Conservation (phyloP, 257 asterid genomes). For the Fraxinus excelsior region DNA sequence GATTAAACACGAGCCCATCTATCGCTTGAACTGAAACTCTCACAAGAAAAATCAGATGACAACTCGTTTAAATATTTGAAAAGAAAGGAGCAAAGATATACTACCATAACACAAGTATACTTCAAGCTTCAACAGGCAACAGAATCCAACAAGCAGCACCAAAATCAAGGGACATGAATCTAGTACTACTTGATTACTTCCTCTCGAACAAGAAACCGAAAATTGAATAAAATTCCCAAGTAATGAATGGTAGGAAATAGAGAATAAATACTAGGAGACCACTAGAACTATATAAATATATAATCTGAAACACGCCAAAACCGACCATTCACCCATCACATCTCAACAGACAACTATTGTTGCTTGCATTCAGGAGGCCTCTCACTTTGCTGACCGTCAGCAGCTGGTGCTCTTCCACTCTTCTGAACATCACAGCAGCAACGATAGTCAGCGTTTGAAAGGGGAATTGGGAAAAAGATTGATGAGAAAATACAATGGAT, state of each 20-base stretch:
- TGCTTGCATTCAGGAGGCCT: slow-evolving; percentile 92
- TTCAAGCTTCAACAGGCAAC: background rate
- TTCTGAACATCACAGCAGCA: slow-evolving; percentile 39
- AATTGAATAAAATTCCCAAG: too few species aligned
- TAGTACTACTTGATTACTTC: background rate
- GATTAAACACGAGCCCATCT: too few species aligned
- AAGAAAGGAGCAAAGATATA: background rate
- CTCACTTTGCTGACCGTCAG: slow-evolving; percentile 71
- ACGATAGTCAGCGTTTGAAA: too few species aligned
- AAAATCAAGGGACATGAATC: background rate
- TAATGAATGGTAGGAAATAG: too few species aligned
- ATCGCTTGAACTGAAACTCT: background rate
- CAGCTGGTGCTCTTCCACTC: slow-evolving; percentile 54
- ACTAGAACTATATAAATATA: too few species aligned
- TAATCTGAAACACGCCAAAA: too few species aligned
- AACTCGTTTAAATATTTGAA: too few species aligned
- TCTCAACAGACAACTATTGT: slow-evolving; percentile 41
- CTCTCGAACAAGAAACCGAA: background rate
- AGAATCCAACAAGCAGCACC: background rate
- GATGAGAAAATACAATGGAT: too few species aligned
- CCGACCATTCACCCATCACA: background rate
- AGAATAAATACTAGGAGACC: too few species aligned
- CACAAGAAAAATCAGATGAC: background rate
- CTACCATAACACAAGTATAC: background rate
- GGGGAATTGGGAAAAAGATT: background rate